Evolutionary conservation across 2,329 filamentous ascomycete genomes (phyloP), one percentile per base, ranked within the genome.

Genomic region (Penicillium olsonii): DNA sequence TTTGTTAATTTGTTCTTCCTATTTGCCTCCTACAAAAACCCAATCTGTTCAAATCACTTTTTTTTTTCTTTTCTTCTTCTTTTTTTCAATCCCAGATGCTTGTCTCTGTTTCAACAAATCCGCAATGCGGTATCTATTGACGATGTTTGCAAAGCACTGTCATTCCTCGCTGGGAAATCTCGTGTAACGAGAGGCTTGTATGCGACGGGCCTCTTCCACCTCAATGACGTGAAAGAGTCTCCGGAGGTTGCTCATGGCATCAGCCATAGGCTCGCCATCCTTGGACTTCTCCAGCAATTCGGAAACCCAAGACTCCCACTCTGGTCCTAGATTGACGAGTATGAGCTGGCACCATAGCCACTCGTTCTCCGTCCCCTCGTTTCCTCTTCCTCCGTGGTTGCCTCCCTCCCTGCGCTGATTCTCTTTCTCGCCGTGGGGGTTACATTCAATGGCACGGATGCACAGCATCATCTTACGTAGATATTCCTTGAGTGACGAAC

Each of bases 301-400:
- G 17, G 27, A 37, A 22, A 53, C 22, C 47, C 42, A 50, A 17
- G 19, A 14, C 14, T 38, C 38, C 50, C 42, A 53, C 17, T 31
- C 26, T n/a, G 38, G 37, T 1, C 47, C 46, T 22, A 46, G 31
- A 31, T 45, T 50, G 12, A 33, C 42, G 19, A 53, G 17, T 34
- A 53, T 50, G 27, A 46, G 40, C 9, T 50, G 50, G 11, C 50
- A 53, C 42, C 42, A 40, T 18, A 50, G 14, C 47, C 50, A 53
- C 15, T 38, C 46, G 10, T 35, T 37, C 5, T 22, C 18, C 15
- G 18, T 24, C 18, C 6, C 15, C 4, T 42, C 19, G 6, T 10
- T 20, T 15, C 6, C 27, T 14, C 26, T 27, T 31, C 33, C 24
- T 26, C 14, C 37, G 9, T 14, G 15, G 6, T 6, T 24, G 22